Evolutionary conservation across 257 asterid genomes (phyloP).

Genomic region (Solanum sitiens): DNA sequence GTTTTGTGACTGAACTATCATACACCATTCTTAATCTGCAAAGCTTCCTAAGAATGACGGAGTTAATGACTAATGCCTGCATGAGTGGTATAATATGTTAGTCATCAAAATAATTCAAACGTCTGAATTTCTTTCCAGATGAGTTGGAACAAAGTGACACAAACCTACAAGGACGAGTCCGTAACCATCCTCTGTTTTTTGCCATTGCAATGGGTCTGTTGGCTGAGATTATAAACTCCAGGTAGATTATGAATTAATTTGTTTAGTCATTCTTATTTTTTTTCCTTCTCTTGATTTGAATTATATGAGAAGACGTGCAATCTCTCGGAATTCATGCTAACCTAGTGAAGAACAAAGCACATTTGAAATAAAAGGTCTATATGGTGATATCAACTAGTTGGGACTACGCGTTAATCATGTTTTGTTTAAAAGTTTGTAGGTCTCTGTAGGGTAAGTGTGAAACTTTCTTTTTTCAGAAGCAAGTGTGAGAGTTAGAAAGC

Average conservation of each 20-base stretch:
- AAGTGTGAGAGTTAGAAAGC: not conserved
- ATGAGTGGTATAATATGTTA: not conserved
- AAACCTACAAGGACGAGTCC: slow-evolving; percentile 31
- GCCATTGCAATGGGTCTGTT: slow-evolving; percentile 76
- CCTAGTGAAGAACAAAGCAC: not conserved
- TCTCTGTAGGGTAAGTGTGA: not conserved
- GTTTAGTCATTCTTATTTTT: not conserved
- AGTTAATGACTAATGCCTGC: not conserved
- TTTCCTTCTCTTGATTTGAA: not conserved
- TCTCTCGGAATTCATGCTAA: not conserved
- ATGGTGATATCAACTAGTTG: not conserved
- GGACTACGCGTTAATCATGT: not conserved
- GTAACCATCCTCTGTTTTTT: slow-evolving; percentile 71
- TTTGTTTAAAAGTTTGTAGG: not conserved
- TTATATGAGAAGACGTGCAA: not conserved
- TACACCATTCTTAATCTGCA: not conserved
- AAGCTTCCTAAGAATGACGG: not conserved
- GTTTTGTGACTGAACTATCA: not conserved
- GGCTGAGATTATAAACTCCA: slow-evolving; percentile 91
- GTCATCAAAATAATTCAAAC: not conserved
- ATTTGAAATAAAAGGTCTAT: not conserved
- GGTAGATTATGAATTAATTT: slow-evolving; percentile 23
- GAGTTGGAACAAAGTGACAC: slow-evolving; percentile 2
- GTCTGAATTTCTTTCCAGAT: not conserved
- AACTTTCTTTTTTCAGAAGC: not conserved